A percentile compares a stretch with the other conserved stretches of the same genome.
phyloP scores from a whole-genome alignment of 2,329 filamentous ascomycete genomes.

The Tolypocladium inflatum region DNA sequence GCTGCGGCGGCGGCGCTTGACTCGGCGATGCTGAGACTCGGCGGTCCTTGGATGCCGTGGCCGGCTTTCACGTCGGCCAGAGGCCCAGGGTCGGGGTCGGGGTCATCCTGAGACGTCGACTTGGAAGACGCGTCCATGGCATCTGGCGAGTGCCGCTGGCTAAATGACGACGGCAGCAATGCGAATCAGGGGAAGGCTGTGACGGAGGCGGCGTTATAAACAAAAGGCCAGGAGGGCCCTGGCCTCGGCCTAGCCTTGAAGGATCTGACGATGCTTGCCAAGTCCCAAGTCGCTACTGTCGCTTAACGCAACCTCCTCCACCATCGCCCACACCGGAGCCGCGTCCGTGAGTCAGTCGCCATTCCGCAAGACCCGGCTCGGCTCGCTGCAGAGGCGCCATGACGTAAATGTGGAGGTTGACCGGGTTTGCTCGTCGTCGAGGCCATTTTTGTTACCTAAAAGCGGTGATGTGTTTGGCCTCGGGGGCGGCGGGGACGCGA shows the following conservation, averaged over 20 bases:
- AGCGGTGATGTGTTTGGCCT: not conserved
- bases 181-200: not conserved
- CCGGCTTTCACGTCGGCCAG: not conserved
- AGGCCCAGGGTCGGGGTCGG: not conserved
- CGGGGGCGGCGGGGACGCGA: no score
- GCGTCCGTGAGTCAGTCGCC: not conserved
- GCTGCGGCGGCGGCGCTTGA: slow-evolving; percentile 1
- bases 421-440: not conserved
- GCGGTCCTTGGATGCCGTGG: not conserved
- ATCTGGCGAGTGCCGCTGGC: not conserved
- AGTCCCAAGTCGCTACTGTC: no score
- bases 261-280: not conserved
- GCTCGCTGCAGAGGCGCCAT: not conserved
- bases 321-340: not conserved
- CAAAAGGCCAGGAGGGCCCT: not conserved
- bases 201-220: not conserved
- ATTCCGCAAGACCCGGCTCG: not conserved
- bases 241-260: not conserved
- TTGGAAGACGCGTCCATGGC: not conserved
- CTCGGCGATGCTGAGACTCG: not conserved
- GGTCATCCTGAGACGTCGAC: not conserved
- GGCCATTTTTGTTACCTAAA: not conserved
- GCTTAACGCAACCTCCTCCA: not conserved
- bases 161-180: not conserved
- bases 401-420: not conserved